These are phyloP conservation scores for Dispira simplex DNA, from an alignment of 192 early-diverging fungal species.

Conservation along the genomic window DNA sequence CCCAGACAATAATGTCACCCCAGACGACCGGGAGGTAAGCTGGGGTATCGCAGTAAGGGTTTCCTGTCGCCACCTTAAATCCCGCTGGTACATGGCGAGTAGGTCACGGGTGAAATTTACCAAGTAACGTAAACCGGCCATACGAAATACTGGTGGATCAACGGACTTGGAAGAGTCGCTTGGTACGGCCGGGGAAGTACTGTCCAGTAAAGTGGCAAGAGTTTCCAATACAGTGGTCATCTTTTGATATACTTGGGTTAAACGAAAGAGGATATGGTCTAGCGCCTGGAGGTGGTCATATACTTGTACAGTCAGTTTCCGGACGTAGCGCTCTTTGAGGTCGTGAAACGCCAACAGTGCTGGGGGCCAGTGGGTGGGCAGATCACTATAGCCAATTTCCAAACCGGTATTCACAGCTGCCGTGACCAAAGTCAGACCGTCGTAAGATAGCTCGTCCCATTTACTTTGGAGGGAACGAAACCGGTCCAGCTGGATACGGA, in stretches of 20 bases:
- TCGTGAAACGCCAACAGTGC: not conserved
- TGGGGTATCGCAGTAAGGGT: not conserved
- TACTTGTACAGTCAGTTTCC: not conserved
- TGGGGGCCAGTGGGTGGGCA: conserved; percentile 1
- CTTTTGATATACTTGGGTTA: not conserved
- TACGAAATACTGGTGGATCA: not conserved
- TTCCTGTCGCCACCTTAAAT: not conserved
- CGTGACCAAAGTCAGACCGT: not conserved
- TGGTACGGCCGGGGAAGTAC: not conserved
- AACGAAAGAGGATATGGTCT: not conserved
- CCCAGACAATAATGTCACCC: not conserved
- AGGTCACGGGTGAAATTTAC: not conserved
- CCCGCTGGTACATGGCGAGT: not conserved
- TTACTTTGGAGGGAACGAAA: not conserved
- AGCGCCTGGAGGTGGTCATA: not conserved
- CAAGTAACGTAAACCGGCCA: not conserved
- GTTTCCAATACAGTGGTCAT: not conserved
- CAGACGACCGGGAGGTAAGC: not conserved
- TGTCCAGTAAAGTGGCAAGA: not conserved
- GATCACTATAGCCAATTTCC: not conserved
- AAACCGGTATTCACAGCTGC: not conserved
- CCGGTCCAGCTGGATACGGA: not conserved
- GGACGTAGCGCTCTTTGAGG: not conserved
- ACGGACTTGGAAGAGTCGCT: not conserved
- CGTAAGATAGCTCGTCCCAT: conserved; percentile 1